Percentiles rank a stretch among this genome's conserved stretches.
Evolutionary conservation across 2,329 filamentous ascomycete genomes (phyloP).

Genomic region (Arthroderma sp.): DNA sequence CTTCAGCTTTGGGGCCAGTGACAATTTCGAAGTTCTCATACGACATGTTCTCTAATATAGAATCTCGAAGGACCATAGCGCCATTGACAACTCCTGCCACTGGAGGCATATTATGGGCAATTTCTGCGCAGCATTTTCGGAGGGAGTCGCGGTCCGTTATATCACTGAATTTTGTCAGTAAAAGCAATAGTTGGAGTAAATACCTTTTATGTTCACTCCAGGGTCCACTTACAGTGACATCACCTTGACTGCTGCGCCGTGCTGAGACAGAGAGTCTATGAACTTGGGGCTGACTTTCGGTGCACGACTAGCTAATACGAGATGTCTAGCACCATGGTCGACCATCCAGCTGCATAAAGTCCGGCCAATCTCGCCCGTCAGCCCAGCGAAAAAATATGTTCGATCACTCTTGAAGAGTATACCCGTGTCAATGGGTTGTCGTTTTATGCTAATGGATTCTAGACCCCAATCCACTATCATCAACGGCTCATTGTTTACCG

Average conservation of each 20-base stretch:
- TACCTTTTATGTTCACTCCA: too few relatives aligned
- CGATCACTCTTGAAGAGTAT: slow-evolving; percentile 9
- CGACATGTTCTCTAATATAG: slow-evolving; percentile 20
- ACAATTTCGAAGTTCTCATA: slow-evolving; percentile 20
- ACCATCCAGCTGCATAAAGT: slow-evolving; percentile 22
- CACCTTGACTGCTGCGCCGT: slow-evolving; percentile 1
- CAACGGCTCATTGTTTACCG: too few relatives aligned
- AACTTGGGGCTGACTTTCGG: slow-evolving; percentile 14
- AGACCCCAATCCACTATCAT: too few relatives aligned
- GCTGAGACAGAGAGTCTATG: slow-evolving; percentile 5
- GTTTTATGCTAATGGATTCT: too few relatives aligned
- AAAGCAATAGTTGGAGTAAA: neutral
- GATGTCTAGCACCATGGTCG: slow-evolving; percentile 15
- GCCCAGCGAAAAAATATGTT: slow-evolving; percentile 21
- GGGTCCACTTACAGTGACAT: slow-evolving; percentile 4
- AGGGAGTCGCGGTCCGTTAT: slow-evolving; percentile 10
- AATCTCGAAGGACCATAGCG: slow-evolving; percentile 27
- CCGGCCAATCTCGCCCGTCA: slow-evolving; percentile 19
- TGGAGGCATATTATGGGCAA: slow-evolving; percentile 14
- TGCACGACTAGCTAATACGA: slow-evolving; percentile 20
- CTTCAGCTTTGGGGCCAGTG: slow-evolving; percentile 29
- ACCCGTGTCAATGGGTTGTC: neutral
- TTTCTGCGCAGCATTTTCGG: slow-evolving; percentile 3
- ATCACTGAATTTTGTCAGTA: slow-evolving; percentile 8
- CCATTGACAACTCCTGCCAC: slow-evolving; percentile 17